A percentile compares a stretch with the other conserved stretches of the same genome.
Conservation (phyloP, 176 grass and related monocot genomes). For the Phyllostachys edulis region DNA sequence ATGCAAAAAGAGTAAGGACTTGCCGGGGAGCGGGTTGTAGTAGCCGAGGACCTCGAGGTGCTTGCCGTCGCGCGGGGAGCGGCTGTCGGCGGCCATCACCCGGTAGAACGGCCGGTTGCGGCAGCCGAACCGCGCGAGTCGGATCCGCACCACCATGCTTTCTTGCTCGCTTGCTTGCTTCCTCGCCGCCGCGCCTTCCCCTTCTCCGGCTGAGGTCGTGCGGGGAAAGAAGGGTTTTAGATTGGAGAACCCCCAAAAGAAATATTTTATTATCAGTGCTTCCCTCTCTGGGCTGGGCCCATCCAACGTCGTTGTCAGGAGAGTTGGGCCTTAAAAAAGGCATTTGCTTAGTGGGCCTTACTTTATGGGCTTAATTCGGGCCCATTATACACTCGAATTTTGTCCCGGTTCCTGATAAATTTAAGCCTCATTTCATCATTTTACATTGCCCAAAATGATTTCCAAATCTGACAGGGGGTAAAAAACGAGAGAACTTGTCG, state of each 20-base stretch:
- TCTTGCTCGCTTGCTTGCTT: neutral
- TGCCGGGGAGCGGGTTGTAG: constrained; percentile 81
- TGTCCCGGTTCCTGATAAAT: neutral
- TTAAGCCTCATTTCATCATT: neutral
- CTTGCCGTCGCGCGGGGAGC: constrained; percentile 74
- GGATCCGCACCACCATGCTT: constrained; percentile 68
- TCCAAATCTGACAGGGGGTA: neutral
- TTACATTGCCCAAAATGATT: neutral
- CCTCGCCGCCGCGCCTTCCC: constrained; percentile 4
- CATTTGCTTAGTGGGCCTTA: neutral
- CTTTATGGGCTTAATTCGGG: neutral
- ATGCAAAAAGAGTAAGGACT: neutral
- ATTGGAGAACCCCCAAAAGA: no score
- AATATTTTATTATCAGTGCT: no score
- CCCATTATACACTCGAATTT: neutral
- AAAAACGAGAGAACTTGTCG: neutral
- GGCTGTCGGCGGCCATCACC: constrained; percentile 81
- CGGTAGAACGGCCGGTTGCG: constrained; percentile 79
- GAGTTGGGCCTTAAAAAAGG: neutral
- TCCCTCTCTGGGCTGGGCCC: no score
- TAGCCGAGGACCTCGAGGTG: constrained; percentile 87
- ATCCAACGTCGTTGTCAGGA: no score
- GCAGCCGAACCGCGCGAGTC: constrained; percentile 72
- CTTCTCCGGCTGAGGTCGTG: constrained; percentile 3
- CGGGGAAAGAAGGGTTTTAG: constrained; percentile 4